Evolutionary conservation across 805 yeast species (phyloP).

Genomic region (Starmerella khaoyaiensis): DNA sequence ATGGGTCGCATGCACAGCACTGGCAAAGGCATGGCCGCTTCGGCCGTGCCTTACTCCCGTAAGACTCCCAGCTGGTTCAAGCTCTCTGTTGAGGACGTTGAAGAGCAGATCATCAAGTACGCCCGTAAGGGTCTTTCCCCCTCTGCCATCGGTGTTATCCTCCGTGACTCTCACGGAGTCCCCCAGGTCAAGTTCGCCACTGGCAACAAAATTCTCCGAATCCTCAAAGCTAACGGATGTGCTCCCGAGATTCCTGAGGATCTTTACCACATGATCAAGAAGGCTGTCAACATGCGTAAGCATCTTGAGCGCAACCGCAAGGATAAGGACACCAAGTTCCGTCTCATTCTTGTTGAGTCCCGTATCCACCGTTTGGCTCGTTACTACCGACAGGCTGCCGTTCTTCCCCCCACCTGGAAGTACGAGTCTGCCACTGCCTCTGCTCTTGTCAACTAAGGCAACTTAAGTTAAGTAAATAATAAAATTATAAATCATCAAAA

Average conservation of each 20-base stretch:
- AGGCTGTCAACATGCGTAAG: slow-evolving; percentile 99
- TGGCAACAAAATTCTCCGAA: slow-evolving; percentile 98
- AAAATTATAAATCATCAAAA: no score
- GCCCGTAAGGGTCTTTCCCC: slow-evolving; percentile 99
- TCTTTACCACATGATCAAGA: slow-evolving; percentile 96
- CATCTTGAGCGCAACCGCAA: slow-evolving; percentile 99
- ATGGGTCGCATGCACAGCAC: slow-evolving; percentile 99
- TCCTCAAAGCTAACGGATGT: slow-evolving; percentile 97
- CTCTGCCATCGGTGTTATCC: slow-evolving; percentile 97
- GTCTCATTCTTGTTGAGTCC: slow-evolving; percentile 99
- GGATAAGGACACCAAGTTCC: slow-evolving; percentile 99
- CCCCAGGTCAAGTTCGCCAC: slow-evolving; percentile 94
- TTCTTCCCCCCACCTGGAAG: slow-evolving; percentile 99
- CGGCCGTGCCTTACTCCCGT: slow-evolving; percentile 99
- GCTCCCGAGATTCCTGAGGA: slow-evolving; percentile 99
- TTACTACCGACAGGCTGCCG: slow-evolving; percentile 99
- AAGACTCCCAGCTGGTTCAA: slow-evolving; percentile 99
- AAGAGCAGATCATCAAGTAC: slow-evolving; percentile 97
- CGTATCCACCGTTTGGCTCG: slow-evolving; percentile 99
- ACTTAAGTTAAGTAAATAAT: slow-evolving; percentile 15
- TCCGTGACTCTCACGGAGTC: slow-evolving; percentile 99
- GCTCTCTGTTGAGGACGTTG: slow-evolving; percentile 85
- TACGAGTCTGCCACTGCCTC: slow-evolving; percentile 99
- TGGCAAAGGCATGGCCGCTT: slow-evolving; percentile 99
- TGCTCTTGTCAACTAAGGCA: slow-evolving; percentile 86